Evolutionary conservation across 805 yeast species (phyloP), one percentile per base, ranked within the genome.

Genomic region (Wickerhamiella australiensis): DNA sequence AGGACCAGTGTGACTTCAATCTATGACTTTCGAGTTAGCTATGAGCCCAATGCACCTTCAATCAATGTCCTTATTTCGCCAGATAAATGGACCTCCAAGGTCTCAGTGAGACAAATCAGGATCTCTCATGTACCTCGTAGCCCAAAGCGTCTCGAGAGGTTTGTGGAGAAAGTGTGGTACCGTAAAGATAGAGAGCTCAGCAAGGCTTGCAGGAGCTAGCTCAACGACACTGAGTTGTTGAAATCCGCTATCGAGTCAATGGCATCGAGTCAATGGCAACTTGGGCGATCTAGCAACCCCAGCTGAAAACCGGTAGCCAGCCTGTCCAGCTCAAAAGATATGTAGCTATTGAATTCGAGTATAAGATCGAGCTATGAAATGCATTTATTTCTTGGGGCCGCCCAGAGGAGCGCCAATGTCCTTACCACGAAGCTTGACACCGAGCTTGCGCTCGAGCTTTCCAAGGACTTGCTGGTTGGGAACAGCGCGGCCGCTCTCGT

Each of bases 381-480:
- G 38, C 38, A 20, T 29, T 41, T 49, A 43, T 66, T 70, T 70
- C 64, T 70, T 70, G 29, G 71, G 66, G 13, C 68, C 70, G 38
- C 68, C 67, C 57, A 92, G 73, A 29, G 97, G 95, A 61, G 80
- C 79, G 55, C 98, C 98, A 61, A 92, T 83, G 68, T 81, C 83
- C 72, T 90, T 88, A 64, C 98, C 98, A 72, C 97, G 79, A 64
- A 92, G 78, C 71, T 87, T 92, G 56, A 92, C 82, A 57, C 97
- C 97, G 60, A 92, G 74, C 38, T 82, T 94, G 68, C 96, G 78
- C 72, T 92, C 97, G 66, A 92, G 70, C 72, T 92, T 92, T 50
- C 82, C 88, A 61, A 92, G 75, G 48, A 92, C 68, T 69, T 88
- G 97, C 73, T 92, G 98, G 72, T 85, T 88, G 52, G 98, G 98